Evolutionary conservation across 2,329 filamentous ascomycete genomes (phyloP).

Genomic region (Aspergillus intermedius): DNA sequence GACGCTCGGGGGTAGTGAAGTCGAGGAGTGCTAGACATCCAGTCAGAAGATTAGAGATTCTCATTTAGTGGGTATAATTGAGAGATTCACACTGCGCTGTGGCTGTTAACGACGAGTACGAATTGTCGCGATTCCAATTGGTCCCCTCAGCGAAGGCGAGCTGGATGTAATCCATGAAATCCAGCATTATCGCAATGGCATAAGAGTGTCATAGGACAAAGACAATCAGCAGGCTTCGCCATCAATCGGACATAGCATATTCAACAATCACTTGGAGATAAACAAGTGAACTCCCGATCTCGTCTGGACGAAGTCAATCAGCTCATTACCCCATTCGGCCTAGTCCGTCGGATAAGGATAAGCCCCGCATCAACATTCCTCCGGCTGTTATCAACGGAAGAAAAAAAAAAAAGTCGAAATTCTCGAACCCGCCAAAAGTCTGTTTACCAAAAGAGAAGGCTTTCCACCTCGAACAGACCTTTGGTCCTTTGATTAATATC

Average conservation of each 20-base stretch:
- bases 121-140: conserved; percentile 86
- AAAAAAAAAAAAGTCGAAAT: conserved; percentile 21
- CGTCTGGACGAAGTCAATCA: conserved; percentile 10
- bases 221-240: neutral
- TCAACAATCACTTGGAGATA: neutral
- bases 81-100: conserved; percentile 64
- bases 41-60: neutral
- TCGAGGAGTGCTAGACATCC: conserved; percentile 66
- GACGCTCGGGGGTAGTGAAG: conserved; percentile 76
- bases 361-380: conserved; percentile 31
- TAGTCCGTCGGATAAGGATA: conserved; percentile 36
- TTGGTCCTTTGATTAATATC: neutral
- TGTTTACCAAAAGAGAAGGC: neutral
- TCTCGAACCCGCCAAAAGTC: neutral
- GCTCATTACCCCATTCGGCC: conserved; percentile 27
- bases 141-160: conserved; percentile 81
- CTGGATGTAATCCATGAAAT: conserved; percentile 97
- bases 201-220: no score
- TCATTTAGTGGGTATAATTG: neutral
- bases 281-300: neutral
- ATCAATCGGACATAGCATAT: conserved; percentile 3
- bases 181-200: conserved; percentile 59
- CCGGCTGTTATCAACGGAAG: conserved; percentile 34
- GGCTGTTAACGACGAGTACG: conserved; percentile 77
- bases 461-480: neutral